Base-by-base conservation (phyloP, 495 filamentous ascomycete genomes). In the Polyplosphaeria fusca region DNA sequence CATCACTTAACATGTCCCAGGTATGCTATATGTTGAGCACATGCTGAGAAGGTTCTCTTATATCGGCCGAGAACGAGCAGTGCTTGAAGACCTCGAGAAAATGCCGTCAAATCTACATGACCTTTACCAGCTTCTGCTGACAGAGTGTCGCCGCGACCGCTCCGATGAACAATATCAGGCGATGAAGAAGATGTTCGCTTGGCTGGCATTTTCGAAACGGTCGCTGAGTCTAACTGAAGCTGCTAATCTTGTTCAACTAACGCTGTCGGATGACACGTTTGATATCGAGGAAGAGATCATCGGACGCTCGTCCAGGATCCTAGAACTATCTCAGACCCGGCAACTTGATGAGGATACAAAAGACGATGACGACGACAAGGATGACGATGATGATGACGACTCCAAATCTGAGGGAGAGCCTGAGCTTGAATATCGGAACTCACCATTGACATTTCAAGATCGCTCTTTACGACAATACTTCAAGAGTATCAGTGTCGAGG, bases 11-110 rank as follows among this genome's bases (percentile, higher is more conserved):
- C 19, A 14, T 18, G 5, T 9, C 46, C 22, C 39, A 58, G 64
- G 50, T 13, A 58, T 67, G 40, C 52, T 67, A 14, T 67, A 64
- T 39, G 61, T 57, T 12, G 61, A 67, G 35, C 64, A 64, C 27
- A 57, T 54, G 18, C 61, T 67, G 5, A 30, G 35, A 22, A 45
- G 58, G 28, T 53, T 61, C 37, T 54, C 60, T 11, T 50, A 39
- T 16, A 57, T 67, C 16, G 56, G 61, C 16, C 61, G 64, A 11
- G 61, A 64, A 49, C 35, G 45, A 2, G 51, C 54, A 14, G 52
- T 62, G 7, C 54, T 58, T 14, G 52, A 60, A 48, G 51, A 58
- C 22, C 46, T 67, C 3, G 37, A 45, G 5, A 30, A 53, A 5
- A 24, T 66, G 16, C 63, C 63, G 4, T 22, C 47, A 3, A 56